A percentile compares a stretch with the other conserved stretches of the same genome.
Evolutionary conservation across 768 basidiomycete genomes (phyloP).

Genomic region (Gautieria morchelliformis): DNA sequence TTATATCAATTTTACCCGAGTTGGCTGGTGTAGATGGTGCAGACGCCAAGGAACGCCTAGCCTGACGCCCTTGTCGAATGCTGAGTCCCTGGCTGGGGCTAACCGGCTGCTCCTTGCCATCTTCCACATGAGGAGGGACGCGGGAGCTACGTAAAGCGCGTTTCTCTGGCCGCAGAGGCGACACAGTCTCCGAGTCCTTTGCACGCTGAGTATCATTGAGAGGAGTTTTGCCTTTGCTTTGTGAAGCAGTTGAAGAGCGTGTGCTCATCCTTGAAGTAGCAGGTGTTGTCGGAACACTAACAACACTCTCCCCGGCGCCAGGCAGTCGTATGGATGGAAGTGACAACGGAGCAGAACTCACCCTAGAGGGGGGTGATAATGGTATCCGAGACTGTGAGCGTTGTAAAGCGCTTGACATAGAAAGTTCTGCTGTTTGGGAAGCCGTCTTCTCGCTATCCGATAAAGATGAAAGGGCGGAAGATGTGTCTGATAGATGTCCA

Average conservation of each 20-base stretch:
- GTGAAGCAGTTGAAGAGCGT: slow-evolving; percentile 1
- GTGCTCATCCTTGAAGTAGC: background rate
- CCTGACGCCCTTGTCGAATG: background rate
- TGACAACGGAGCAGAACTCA: background rate
- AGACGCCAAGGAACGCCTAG: background rate
- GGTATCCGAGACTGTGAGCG: background rate
- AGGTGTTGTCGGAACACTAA: background rate
- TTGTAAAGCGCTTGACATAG: background rate
- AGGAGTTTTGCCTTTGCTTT: background rate
- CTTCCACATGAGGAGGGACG: background rate
- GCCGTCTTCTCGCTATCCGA: slow-evolving; percentile 1
- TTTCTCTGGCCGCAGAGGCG: background rate
- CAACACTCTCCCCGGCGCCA: background rate
- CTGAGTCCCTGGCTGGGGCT: background rate
- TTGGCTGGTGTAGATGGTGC: background rate
- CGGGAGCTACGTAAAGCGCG: background rate
- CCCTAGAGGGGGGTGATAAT: background rate
- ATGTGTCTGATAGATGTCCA: slow-evolving; percentile 2
- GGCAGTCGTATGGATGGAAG: background rate
- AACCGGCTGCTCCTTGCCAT: background rate
- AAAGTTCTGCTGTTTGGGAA: background rate
- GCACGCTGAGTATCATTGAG: too few species aligned
- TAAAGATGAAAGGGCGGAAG: slow-evolving; percentile 5
- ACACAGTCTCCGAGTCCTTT: background rate
- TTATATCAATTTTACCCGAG: background rate